A percentile compares a stretch with the other conserved stretches of the same genome.
Conservation (phyloP, 306 rosid species). For the Boehmeria nivea region DNA sequence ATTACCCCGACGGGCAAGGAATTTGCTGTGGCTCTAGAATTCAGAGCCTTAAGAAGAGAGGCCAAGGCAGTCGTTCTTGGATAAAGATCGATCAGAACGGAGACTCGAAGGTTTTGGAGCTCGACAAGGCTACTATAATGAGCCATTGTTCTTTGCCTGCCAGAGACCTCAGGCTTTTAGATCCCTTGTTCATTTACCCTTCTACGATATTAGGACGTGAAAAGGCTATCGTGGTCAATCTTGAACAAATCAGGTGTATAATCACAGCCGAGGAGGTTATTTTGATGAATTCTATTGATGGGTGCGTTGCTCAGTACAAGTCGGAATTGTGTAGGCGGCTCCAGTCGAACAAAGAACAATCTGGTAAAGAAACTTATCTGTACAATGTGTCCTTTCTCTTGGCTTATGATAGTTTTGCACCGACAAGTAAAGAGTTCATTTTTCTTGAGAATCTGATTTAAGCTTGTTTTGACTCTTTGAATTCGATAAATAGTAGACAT, state of each 20-base stretch:
- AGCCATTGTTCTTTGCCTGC: conserved; percentile 83
- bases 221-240: conserved; percentile 88
- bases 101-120: conserved; percentile 50
- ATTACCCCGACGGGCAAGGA: conserved; percentile 24
- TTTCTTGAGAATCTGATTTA: conserved; percentile 5
- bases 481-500: conserved; percentile 12
- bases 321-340: conserved; percentile 73
- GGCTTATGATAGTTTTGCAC: background rate
- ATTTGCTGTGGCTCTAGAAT: conserved; percentile 38
- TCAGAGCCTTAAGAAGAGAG: conserved; percentile 71
- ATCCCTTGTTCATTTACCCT: conserved; percentile 88
- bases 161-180: conserved; percentile 88
- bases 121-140: conserved; percentile 93
- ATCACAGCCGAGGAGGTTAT: conserved; percentile 89
- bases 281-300: conserved; percentile 86
- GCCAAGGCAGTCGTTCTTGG: conserved; percentile 97
- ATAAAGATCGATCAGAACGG: conserved; percentile 69
- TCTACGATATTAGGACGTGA: conserved; percentile 82
- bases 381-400: no score
- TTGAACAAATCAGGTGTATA: conserved; percentile 90
- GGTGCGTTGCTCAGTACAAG: conserved; percentile 67
- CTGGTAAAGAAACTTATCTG: conserved; percentile 42
- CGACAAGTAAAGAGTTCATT: background rate
- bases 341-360: conserved; percentile 46
- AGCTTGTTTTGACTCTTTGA: background rate